These are phyloP conservation scores for Protomyces inouyei DNA, from an alignment of 1,139 yeast species.

Conservation along the genomic window DNA sequence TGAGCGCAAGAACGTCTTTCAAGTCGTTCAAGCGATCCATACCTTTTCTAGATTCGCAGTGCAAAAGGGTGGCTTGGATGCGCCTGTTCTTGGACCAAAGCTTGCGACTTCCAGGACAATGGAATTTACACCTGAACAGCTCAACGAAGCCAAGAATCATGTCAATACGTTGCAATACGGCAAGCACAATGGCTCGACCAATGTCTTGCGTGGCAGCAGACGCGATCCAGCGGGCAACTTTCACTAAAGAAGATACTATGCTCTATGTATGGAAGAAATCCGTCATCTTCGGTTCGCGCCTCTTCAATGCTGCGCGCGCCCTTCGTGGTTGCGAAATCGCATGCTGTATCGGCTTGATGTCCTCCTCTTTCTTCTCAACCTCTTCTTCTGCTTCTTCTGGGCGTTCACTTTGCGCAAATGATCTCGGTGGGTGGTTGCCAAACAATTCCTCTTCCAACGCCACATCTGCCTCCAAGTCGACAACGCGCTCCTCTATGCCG, in stretches of 20 bases:
- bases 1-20: slow-evolving; percentile 71
- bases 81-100: slow-evolving; percentile 47
- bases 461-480: not conserved
- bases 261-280: slow-evolving; percentile 8
- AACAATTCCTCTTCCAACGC: slow-evolving; percentile 4
- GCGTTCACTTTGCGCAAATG: not conserved
- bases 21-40: slow-evolving; percentile 66
- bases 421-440: slow-evolving; percentile 5
- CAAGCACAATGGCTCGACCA: slow-evolving; percentile 6
- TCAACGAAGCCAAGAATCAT: slow-evolving; percentile 42
- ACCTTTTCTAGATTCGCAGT: slow-evolving; percentile 65
- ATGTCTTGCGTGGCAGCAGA: slow-evolving; percentile 9
- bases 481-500: not conserved
- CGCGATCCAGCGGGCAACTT: slow-evolving; percentile 28
- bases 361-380: not conserved
- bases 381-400: not conserved
- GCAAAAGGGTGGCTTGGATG: slow-evolving; percentile 47
- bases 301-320: slow-evolving; percentile 9
- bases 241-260: slow-evolving; percentile 4
- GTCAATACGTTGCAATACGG: slow-evolving; percentile 62
- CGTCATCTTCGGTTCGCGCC: slow-evolving; percentile 12
- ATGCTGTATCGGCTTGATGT: not conserved
- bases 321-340: slow-evolving; percentile 8
- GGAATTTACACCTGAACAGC: slow-evolving; percentile 31
- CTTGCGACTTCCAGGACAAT: slow-evolving; percentile 37